Evolutionary conservation across 2,329 filamentous ascomycete genomes (phyloP), one percentile per base, ranked within the genome.

Genomic region (Diaporthe citri): DNA sequence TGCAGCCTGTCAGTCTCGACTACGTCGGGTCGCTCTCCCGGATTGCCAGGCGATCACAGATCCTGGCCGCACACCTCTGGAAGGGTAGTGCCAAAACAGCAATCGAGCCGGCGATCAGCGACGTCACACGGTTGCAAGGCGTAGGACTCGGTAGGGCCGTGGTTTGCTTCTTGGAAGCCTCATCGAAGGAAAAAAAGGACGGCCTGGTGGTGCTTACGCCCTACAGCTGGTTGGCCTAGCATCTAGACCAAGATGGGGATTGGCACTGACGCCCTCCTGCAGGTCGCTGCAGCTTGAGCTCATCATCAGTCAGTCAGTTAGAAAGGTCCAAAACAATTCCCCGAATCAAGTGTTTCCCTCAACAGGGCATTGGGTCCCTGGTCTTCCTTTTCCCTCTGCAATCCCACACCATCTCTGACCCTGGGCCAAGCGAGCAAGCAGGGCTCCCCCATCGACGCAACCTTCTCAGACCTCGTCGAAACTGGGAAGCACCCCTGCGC

Each of bases 401-500:
- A 66, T 66, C 60, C 60, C 60, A 34, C 25, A 6, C 41, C 39
- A 13, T 28, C 39, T 28, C 57, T 28, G 57, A 41, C 57, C 36
- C 57, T 31, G 17, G 59, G 25, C 56, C 43, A n/a, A 25, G 31
- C 43, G 12, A 25, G 62, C 46, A 20, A 52, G 46, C 64, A 67
- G 64, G 56, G 41, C 69, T 8, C 36, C n/a, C 56, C 69, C 69
- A 46, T 62, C 25, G 43, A 46, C 52, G 43, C 69, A 46, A 46
- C 69, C 69, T 62, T 51, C 36, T 43, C 41, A 39, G 48, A 55
- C 71, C 57, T 51, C 62, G 43, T 67, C 46, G 64, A 76, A 79
- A 79, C 78, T 78, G 78, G 77, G 77, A 76, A 77, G 59, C 48
- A 79, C 55, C 77, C 77, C 73, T 76, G 75, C 73, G 31, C 56